Percentiles rank a stretch among this genome's conserved stretches.
phyloP scores from a whole-genome alignment of 2,329 filamentous ascomycete species.

The Penicillium sp. region DNA sequence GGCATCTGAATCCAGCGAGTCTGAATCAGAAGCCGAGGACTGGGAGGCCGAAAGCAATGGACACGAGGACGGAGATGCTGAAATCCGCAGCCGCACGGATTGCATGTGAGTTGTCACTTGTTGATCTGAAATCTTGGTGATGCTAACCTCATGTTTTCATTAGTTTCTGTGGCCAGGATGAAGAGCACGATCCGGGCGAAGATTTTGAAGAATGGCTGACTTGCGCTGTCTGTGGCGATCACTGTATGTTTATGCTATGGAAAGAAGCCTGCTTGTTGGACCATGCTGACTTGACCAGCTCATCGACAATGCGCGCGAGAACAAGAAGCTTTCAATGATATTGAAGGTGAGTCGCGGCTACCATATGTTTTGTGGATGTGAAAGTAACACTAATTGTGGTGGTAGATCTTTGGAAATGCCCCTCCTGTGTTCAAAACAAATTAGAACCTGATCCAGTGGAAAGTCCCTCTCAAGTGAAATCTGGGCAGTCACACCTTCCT shows the following conservation, averaged over 20 bases:
- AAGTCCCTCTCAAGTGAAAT: slow-evolving; percentile 45
- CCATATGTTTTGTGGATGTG: neutral
- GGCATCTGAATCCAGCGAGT: slow-evolving; percentile 47
- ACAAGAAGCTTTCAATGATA: slow-evolving; percentile 61
- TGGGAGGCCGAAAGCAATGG: slow-evolving; percentile 52
- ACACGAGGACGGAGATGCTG: slow-evolving; percentile 45
- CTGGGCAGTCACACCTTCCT: slow-evolving; percentile 65
- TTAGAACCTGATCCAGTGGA: slow-evolving; percentile 33
- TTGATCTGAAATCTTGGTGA: neutral
- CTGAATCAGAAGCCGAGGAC: slow-evolving; percentile 58
- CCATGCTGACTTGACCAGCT: slow-evolving; percentile 60
- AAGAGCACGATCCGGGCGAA: slow-evolving; percentile 78
- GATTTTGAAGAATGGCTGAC: slow-evolving; percentile 78
- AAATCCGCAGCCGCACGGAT: slow-evolving; percentile 54
- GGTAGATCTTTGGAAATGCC: slow-evolving; percentile 62
- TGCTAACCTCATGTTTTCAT: slow-evolving; percentile 28
- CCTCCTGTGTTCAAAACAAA: slow-evolving; percentile 51
- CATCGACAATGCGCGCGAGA: slow-evolving; percentile 87
- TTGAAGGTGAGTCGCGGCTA: slow-evolving; percentile 56
- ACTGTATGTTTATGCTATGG: slow-evolving; percentile 62
- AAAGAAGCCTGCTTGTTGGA: slow-evolving; percentile 29
- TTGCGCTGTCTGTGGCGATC: slow-evolving; percentile 76
- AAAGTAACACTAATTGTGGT: slow-evolving; percentile 30
- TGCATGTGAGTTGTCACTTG: slow-evolving; percentile 59
- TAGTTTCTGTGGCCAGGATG: slow-evolving; percentile 80